A percentile compares a stretch with the other conserved stretches of the same genome.
Evolutionary conservation across 2,329 filamentous ascomycete genomes (phyloP).

Genomic region (Clarireedia homoeocarpa): DNA sequence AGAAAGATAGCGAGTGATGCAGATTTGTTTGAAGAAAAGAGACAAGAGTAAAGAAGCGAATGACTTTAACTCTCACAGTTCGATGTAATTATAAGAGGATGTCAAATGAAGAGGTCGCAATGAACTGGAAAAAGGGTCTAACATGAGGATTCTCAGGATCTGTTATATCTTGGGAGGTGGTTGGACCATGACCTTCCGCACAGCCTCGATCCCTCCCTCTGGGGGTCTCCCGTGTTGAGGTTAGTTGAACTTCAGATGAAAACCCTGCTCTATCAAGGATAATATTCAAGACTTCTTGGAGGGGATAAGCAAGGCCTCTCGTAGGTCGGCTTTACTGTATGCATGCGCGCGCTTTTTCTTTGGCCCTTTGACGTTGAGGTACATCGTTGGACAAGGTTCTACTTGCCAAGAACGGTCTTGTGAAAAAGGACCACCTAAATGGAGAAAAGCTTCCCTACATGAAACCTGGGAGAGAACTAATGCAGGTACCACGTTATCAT

Average conservation of each 20-base stretch:
- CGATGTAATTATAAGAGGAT: slow-evolving; percentile 9
- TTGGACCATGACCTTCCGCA: slow-evolving; percentile 9
- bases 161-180: slow-evolving; percentile 9
- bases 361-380: background rate
- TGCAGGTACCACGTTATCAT: slow-evolving; percentile 5
- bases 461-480: slow-evolving; percentile 6
- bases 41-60: slow-evolving; percentile 37
- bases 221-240: slow-evolving; percentile 1
- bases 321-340: background rate
- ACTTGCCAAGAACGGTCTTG: background rate
- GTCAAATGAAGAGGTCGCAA: slow-evolving; percentile 1
- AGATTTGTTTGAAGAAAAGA: slow-evolving; percentile 24
- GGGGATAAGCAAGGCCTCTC: background rate
- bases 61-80: slow-evolving; percentile 34
- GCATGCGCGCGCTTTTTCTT: slow-evolving; percentile 7
- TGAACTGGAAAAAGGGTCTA: background rate
- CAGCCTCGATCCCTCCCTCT: slow-evolving; percentile 3
- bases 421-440: background rate
- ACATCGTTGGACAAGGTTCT: background rate
- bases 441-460: slow-evolving; percentile 1
- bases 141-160: slow-evolving; percentile 11
- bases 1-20: slow-evolving; percentile 27
- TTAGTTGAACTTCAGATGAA: background rate
- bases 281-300: slow-evolving; percentile 1
- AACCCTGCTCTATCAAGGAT: slow-evolving; percentile 5